Conservation (phyloP, 2,329 filamentous ascomycete species). For the Epichloe aotearoae region DNA sequence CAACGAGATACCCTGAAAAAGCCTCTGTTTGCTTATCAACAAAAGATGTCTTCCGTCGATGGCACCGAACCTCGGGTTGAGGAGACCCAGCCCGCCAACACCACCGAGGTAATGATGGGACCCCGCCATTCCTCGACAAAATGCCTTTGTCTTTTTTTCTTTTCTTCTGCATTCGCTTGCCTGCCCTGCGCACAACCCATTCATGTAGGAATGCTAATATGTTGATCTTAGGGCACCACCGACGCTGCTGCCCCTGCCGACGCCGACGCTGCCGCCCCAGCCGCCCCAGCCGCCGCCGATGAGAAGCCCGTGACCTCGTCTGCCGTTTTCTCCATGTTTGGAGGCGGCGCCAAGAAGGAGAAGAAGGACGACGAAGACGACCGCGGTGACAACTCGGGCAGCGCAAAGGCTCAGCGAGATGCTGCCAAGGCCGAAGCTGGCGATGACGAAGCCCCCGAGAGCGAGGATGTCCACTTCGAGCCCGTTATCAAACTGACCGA, state of each 20-base stretch:
- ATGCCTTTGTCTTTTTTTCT: background rate
- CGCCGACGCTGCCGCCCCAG: background rate
- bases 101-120: conserved; percentile 14
- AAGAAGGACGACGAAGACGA: conserved; percentile 71
- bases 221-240: background rate
- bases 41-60: conserved; percentile 36
- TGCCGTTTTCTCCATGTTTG: conserved; percentile 95
- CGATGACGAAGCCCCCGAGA: conserved; percentile 68
- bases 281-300: conserved; percentile 6
- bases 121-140: background rate
- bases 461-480: conserved; percentile 92
- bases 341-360: conserved; percentile 92
- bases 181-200: background rate
- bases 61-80: conserved; percentile 42
- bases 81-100: conserved; percentile 23
- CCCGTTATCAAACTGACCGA: conserved; percentile 92
- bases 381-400: conserved; percentile 76
- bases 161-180: background rate
- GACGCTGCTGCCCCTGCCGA: conserved; percentile 9
- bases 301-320: conserved; percentile 36
- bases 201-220: background rate
- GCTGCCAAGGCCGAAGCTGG: conserved; percentile 44
- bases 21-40: background rate
- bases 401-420: conserved; percentile 65
- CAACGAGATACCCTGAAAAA: background rate